phyloP scores from a whole-genome alignment of 306 rosid genomes.

The Aeschynomene evenia region DNA sequence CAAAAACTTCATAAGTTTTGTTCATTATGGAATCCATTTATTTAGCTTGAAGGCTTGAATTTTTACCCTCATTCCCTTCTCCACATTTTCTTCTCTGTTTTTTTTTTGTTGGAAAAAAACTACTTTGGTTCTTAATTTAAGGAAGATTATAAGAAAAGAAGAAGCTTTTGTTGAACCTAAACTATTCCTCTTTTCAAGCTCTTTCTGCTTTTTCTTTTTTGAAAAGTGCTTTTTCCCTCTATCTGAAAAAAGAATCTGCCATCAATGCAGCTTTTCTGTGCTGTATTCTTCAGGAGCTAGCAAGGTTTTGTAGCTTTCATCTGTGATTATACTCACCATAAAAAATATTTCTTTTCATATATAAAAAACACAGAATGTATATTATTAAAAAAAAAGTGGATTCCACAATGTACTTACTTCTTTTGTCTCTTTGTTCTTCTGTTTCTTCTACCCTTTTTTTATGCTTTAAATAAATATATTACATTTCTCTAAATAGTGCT shows the following conservation, averaged over 20 bases:
- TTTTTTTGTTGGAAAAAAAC: neutral
- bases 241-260: slow-evolving; percentile 26
- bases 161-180: neutral
- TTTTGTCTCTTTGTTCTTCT: slow-evolving; percentile 36
- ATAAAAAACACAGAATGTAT: slow-evolving; percentile 41
- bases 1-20: neutral
- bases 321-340: neutral
- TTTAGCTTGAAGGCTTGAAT: neutral
- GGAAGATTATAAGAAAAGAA: neutral
- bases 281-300: slow-evolving; percentile 43
- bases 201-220: slow-evolving; percentile 26
- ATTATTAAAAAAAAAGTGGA: slow-evolving; percentile 27
- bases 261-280: slow-evolving; percentile 27
- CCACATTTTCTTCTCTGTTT: slow-evolving; percentile 24
- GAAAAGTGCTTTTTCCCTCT: slow-evolving; percentile 21
- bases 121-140: neutral
- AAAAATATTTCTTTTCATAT: slow-evolving; percentile 1
- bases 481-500: neutral
- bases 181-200: slow-evolving; percentile 45
- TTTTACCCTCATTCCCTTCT: slow-evolving; percentile 15
- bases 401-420: slow-evolving; percentile 31
- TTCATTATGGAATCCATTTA: neutral
- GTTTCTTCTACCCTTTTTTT: slow-evolving; percentile 25
- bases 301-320: slow-evolving; percentile 49
- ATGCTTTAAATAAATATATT: slow-evolving; percentile 16